phyloP scores from a whole-genome alignment of 2,329 filamentous ascomycete species.

The Pyricularia sp. region DNA sequence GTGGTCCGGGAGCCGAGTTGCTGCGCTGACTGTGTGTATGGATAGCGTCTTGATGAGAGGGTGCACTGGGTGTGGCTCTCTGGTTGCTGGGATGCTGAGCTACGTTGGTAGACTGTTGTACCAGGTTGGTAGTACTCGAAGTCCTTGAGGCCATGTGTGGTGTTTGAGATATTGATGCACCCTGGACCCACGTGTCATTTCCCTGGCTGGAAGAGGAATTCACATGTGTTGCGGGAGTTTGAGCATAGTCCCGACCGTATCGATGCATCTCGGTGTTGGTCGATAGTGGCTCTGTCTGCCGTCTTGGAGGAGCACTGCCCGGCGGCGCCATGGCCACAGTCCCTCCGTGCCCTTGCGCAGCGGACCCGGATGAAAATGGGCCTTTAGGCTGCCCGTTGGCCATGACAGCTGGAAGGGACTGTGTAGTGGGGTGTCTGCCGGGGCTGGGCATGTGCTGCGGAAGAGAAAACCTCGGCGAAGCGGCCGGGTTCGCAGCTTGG shows the following conservation, averaged over 20 bases:
- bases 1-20: not conserved
- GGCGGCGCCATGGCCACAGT: too few relatives aligned
- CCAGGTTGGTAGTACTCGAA: not conserved
- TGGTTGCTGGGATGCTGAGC: not conserved
- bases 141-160: not conserved
- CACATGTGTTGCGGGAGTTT: not conserved
- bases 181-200: not conserved
- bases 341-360: too few relatives aligned
- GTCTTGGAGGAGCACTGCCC: too few relatives aligned
- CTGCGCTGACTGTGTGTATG: not conserved
- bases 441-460: too few relatives aligned
- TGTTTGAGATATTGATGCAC: not conserved
- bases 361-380: too few relatives aligned
- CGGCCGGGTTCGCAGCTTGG: too few relatives aligned
- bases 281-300: too few relatives aligned
- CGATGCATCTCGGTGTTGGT: too few relatives aligned
- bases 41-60: not conserved
- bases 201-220: not conserved
- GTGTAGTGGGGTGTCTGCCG: too few relatives aligned
- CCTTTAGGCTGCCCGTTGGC: too few relatives aligned
- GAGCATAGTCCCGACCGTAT: not conserved
- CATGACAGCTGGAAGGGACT: too few relatives aligned
- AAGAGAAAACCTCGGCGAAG: too few relatives aligned
- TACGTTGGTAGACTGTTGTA: not conserved
- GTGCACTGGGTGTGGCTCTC: not conserved